These are phyloP conservation scores for Cladorrhinum samala DNA, from an alignment of 495 filamentous ascomycete species.

Conservation along the genomic window DNA sequence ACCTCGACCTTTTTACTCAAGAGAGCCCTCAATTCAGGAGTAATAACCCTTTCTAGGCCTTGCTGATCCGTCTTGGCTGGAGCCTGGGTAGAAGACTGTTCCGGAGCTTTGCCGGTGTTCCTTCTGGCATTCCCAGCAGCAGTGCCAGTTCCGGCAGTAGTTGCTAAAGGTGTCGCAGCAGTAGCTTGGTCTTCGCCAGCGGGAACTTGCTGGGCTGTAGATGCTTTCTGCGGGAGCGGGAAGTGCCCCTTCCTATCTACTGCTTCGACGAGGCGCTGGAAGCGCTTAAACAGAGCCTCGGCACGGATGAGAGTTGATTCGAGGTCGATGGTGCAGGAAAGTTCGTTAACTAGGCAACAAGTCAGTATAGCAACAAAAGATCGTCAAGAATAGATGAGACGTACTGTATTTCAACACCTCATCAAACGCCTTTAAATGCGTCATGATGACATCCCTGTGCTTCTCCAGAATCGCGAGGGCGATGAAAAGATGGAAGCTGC, in stretches of 20 bases:
- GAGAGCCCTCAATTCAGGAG: conserved; percentile 69
- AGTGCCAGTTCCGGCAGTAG: no score
- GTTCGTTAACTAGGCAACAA: conserved; percentile 73
- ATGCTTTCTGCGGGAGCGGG: conserved; percentile 39
- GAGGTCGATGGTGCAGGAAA: conserved; percentile 88
- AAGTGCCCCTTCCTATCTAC: conserved; percentile 87
- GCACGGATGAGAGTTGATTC: conserved; percentile 76
- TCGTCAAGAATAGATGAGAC: conserved; percentile 25
- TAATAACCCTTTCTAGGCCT: conserved; percentile 72
- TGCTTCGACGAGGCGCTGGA: conserved; percentile 78
- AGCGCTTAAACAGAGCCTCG: conserved; percentile 80
- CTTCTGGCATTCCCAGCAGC: background rate
- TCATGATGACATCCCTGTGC: conserved; percentile 89
- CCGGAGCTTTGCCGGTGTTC: conserved; percentile 14
- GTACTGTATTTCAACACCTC: conserved; percentile 93
- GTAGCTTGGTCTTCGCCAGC: no score
- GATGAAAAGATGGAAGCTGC: conserved; percentile 89
- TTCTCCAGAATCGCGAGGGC: conserved; percentile 94
- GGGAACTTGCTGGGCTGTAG: no score
- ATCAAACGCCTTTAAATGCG: conserved; percentile 89
- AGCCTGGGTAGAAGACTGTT: conserved; percentile 27
- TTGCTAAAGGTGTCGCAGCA: no score
- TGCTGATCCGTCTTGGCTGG: conserved; percentile 28
- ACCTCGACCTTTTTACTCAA: conserved; percentile 66
- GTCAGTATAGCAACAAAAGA: background rate